Evolutionary conservation across 495 filamentous ascomycete species (phyloP), one percentile per base, ranked within the genome.

Genomic region (Lineolata rhizophorae): DNA sequence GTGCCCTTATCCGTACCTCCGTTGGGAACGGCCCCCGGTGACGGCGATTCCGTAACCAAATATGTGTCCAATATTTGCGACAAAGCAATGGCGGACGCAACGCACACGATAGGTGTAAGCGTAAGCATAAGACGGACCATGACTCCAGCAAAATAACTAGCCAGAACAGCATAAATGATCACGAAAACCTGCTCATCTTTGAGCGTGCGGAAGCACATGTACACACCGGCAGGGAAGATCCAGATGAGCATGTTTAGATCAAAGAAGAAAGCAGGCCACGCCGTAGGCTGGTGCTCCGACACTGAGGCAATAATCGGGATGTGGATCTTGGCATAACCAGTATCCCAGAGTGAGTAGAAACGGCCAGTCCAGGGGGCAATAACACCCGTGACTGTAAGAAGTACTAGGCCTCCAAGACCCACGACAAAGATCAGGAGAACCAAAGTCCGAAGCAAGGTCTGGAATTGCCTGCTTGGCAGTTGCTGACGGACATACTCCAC

Each of bases 211-310:
- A 94, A 99, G 58, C 82, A 93, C 63, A 99, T 76, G 56, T 93
- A 99, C 34, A 99, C 81, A 54, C 90, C 90, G 14, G 87, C 90
- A 1, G 90, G 90, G 69, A 99, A 95, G 32, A 95, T 72, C 84
- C 84, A 99, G 55, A 99, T 92, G 38, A 99, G 62, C 62, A 99
- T 69, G 56, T 91, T 92, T 42, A 99, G 64, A 44, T 99, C 90
- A 52, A 99, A 99, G 59, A 95, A 99, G 67, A 94, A 99, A 20
- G 90, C 83, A 5, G 90, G 90, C 90, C 90, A 99, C n/a, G 90
- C 90, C 17, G 90, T 99, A 9, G 90, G 90, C 53, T 99, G 90
- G 63, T 99, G 90, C 53, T 99, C 90, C 5, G 90, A 99, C 18
- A 99, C 90, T 2, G 87, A 95, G 16, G 90, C 90, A 54, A 99